Evolutionary conservation across 371 early-diverging fungal species (phyloP).

Genomic region (Coemansia sp.): DNA sequence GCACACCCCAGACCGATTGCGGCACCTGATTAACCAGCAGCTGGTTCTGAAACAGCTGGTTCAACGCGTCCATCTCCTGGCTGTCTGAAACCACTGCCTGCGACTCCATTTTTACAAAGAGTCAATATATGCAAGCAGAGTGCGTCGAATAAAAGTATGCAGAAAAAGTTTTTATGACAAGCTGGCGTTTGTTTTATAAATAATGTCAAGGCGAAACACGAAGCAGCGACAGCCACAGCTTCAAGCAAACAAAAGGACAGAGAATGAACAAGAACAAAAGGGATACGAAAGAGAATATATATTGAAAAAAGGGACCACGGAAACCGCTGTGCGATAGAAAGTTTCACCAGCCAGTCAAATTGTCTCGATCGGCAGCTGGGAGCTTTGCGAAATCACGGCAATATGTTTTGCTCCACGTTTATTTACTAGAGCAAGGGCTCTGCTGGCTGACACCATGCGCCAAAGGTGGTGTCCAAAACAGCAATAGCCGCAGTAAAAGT

Average conservation of each 20-base stretch:
- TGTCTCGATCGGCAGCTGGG: not conserved
- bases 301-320: slow-evolving; percentile 4
- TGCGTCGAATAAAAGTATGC: not conserved
- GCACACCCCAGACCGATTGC: slow-evolving; percentile 57
- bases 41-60: slow-evolving; percentile 49
- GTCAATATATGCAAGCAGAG: slow-evolving; percentile 6
- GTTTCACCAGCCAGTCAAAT: not conserved
- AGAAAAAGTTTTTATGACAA: slow-evolving; percentile 6
- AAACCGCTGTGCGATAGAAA: slow-evolving; percentile 1
- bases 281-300: not conserved
- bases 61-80: slow-evolving; percentile 44
- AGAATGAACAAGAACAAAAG: not conserved
- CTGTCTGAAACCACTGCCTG: slow-evolving; percentile 16
- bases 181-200: slow-evolving; percentile 3
- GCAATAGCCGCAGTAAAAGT: not conserved
- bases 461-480: not conserved
- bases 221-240: not conserved
- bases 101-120: slow-evolving; percentile 5
- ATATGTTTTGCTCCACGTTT: not conserved
- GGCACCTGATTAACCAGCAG: slow-evolving; percentile 49
- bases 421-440: not conserved
- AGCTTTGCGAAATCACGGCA: not conserved
- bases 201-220: not conserved
- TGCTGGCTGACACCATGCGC: slow-evolving; percentile 2
- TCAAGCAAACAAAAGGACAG: not conserved